Conservation (phyloP, 2,329 filamentous ascomycete genomes). For the Fusarium fujikuroi region DNA sequence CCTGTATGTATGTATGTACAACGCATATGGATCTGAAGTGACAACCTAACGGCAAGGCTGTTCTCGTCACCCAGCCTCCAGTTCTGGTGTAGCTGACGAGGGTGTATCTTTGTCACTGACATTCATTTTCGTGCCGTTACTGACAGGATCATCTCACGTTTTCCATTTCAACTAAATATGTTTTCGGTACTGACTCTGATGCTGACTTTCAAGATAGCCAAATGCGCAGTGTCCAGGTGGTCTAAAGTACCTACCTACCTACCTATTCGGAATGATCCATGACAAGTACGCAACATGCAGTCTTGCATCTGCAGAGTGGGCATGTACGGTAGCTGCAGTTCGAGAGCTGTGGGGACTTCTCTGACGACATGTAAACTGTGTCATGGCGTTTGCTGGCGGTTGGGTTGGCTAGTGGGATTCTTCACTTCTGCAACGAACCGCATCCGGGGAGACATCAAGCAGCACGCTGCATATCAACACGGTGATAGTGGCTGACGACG, state of each 20-base stretch:
- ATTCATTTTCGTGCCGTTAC: background rate
- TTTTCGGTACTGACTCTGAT: background rate
- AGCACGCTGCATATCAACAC: background rate
- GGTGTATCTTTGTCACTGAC: background rate
- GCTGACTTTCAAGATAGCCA: constrained; percentile 4
- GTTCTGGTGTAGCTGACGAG: background rate
- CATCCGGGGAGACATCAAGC: constrained; percentile 21
- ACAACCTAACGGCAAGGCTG: constrained; percentile 1
- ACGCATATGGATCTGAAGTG: constrained; percentile 20
- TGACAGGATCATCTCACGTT: background rate
- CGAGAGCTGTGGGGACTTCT: constrained; percentile 30
- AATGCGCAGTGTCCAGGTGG: background rate
- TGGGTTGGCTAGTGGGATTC: constrained; percentile 8
- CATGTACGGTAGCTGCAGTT: constrained; percentile 30
- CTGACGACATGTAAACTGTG: constrained; percentile 35
- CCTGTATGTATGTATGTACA: constrained; percentile 14
- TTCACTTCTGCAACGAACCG: constrained; percentile 21
- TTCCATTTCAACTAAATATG: background rate
- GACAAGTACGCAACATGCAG: constrained; percentile 3
- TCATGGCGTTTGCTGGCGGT: constrained; percentile 27
- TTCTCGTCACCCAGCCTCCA: constrained; percentile 18
- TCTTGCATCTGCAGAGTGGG: constrained; percentile 19
- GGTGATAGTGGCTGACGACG: background rate
- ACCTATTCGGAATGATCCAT: constrained; percentile 15
- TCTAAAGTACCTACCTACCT: background rate